Conservation (phyloP, 2,329 filamentous ascomycete species). For the Shiraia sp. region DNA sequence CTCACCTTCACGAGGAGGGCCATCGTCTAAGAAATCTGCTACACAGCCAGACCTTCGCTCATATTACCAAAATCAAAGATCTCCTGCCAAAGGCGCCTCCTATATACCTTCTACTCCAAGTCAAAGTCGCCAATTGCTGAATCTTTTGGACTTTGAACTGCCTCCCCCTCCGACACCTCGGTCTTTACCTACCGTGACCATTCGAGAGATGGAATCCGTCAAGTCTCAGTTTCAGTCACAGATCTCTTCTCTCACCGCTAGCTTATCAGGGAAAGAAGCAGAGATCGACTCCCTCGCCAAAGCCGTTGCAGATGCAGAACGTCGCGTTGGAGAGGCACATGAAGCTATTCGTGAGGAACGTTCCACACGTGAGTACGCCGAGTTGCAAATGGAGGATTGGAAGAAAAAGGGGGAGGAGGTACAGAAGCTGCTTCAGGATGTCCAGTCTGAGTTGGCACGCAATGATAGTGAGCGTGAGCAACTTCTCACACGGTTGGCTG, state of each 20-base stretch:
- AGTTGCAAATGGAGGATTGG: conserved; percentile 79
- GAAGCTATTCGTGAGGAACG: conserved; percentile 82
- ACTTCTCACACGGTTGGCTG: conserved; percentile 72
- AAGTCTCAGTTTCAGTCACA: conserved; percentile 91
- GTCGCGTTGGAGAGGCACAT: conserved; percentile 82
- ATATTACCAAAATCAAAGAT: conserved; percentile 39
- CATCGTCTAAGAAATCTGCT: conserved; percentile 58
- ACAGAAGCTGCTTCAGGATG: conserved; percentile 76
- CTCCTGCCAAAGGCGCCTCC: conserved; percentile 33
- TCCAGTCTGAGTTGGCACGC: conserved; percentile 79
- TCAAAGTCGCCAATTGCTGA: conserved; percentile 38
- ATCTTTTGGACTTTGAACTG: conserved; percentile 80
- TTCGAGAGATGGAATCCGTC: conserved; percentile 87
- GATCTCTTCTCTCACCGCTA: conserved; percentile 91
- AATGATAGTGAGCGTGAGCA: conserved; percentile 81
- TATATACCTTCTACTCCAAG: conserved; percentile 35
- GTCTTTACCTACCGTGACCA: conserved; percentile 86
- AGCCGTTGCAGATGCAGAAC: conserved; percentile 87
- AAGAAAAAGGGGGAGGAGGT: conserved; percentile 84
- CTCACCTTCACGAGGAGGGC: conserved; percentile 43
- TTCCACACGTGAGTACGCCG: conserved; percentile 69
- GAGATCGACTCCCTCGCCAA: conserved; percentile 86
- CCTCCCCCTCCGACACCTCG: conserved; percentile 91
- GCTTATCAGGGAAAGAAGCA: conserved; percentile 88
- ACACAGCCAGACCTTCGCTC: conserved; percentile 55